Conservation (phyloP, 139 green algal species). For the Chlorella sp. region DNA sequence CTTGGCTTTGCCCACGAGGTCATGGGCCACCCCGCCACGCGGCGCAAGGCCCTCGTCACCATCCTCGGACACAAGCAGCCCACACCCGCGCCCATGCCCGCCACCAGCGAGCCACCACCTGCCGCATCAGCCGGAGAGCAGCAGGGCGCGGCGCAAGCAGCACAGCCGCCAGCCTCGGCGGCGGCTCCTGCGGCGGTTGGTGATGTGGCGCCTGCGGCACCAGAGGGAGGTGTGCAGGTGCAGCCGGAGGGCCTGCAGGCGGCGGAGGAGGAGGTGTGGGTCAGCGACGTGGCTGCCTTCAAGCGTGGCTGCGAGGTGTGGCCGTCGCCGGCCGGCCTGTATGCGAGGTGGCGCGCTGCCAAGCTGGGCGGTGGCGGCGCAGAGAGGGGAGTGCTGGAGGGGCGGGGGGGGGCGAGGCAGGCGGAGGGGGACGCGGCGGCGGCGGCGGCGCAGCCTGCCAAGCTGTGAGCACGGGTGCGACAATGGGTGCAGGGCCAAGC, state of each 20-base stretch:
- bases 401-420: not conserved
- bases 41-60: not conserved
- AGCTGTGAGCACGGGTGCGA: not conserved
- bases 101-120: no score
- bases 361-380: no score
- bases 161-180: not conserved
- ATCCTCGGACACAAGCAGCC: not conserved
- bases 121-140: not conserved
- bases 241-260: not conserved
- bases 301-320: conserved; percentile 2
- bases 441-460: not conserved
- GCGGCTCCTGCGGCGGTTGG: not conserved
- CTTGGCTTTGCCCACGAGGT: not conserved
- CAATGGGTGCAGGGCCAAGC: no score
- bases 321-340: not conserved
- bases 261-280: not conserved
- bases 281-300: not conserved
- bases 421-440: no score
- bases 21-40: not conserved
- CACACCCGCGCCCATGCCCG: no score
- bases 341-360: not conserved
- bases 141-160: not conserved
- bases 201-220: not conserved
- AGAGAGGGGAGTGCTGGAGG: no score
- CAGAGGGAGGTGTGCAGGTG: not conserved